A percentile compares a stretch with the other conserved stretches of the same genome.
phyloP scores from a whole-genome alignment of 139 green algal species.

The Deuterostichococcus epilithicus region DNA sequence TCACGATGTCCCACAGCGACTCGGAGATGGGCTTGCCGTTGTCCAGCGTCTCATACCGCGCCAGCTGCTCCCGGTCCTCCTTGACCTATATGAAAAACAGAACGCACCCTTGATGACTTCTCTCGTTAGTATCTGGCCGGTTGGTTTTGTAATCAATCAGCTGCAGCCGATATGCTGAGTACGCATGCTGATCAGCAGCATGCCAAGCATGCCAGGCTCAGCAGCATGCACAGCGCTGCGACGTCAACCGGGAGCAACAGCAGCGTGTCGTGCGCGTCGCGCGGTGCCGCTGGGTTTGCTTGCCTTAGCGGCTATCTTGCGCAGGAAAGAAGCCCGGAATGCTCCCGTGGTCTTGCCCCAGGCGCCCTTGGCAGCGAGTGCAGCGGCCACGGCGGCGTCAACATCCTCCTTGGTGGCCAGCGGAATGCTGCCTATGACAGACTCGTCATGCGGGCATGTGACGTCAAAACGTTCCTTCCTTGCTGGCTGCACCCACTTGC shows the following conservation, averaged over 20 bases:
- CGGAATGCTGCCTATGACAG: slow-evolving; percentile 56
- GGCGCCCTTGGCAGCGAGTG: slow-evolving; percentile 21
- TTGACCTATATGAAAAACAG: slow-evolving; percentile 36
- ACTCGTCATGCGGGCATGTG: slow-evolving; percentile 52
- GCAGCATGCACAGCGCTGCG: neutral
- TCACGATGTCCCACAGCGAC: slow-evolving; percentile 82
- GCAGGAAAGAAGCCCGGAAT: slow-evolving; percentile 47
- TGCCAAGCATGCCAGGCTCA: neutral
- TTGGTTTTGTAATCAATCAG: neutral
- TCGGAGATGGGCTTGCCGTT: slow-evolving; percentile 85
- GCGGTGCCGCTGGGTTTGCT: neutral
- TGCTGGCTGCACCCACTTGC: slow-evolving; percentile 32
- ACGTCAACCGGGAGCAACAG: neutral
- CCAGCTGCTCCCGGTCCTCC: slow-evolving; percentile 57
- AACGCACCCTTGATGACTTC: neutral
- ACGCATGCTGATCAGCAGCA: neutral
- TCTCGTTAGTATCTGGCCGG: neutral
- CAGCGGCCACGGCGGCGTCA: slow-evolving; percentile 49
- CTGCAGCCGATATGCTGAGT: neutral
- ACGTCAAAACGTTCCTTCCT: slow-evolving; percentile 36
- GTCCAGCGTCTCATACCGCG: slow-evolving; percentile 70
- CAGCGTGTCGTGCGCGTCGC: neutral
- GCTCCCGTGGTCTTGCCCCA: slow-evolving; percentile 49
- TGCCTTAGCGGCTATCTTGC: slow-evolving; percentile 58
- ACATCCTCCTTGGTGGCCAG: slow-evolving; percentile 51